Evolutionary conservation across 2,329 filamentous ascomycete species (phyloP).

Genomic region (Thielaviopsis punctulata): DNA sequence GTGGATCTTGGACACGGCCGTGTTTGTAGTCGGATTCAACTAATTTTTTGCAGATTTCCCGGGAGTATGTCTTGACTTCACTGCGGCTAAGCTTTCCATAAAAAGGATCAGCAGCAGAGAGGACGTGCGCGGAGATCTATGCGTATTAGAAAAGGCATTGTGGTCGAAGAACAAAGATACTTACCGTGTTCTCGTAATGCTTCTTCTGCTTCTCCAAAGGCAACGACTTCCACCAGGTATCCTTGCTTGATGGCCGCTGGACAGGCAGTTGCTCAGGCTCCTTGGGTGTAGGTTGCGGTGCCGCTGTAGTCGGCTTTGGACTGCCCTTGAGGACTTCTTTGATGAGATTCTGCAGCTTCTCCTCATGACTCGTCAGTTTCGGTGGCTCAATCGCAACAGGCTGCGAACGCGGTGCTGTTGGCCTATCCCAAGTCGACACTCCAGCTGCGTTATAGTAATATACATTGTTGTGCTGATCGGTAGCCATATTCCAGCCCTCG

Average conservation of each 20-base stretch:
- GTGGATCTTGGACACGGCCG: slow-evolving; percentile 68
- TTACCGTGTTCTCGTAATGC: slow-evolving; percentile 82
- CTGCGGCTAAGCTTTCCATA: slow-evolving; percentile 75
- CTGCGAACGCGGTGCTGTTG: slow-evolving; percentile 36
- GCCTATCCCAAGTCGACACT: slow-evolving; percentile 65
- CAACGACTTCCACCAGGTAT: slow-evolving; percentile 39
- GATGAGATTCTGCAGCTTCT: slow-evolving; percentile 68
- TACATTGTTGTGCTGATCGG: slow-evolving; percentile 49
- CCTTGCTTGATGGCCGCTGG: slow-evolving; percentile 47
- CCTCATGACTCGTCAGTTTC: slow-evolving; percentile 44
- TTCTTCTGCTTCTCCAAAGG: slow-evolving; percentile 81
- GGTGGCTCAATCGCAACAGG: slow-evolving; percentile 35
- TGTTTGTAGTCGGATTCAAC: slow-evolving; percentile 87
- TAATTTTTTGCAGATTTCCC: slow-evolving; percentile 68
- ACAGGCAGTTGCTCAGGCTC: slow-evolving; percentile 46
- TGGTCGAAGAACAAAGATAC: slow-evolving; percentile 20
- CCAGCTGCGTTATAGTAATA: slow-evolving; percentile 79
- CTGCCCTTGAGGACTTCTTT: slow-evolving; percentile 63
- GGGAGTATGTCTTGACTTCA: slow-evolving; percentile 43
- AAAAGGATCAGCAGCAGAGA: slow-evolving; percentile 73
- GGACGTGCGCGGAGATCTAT: slow-evolving; percentile 70
- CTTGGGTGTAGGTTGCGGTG: slow-evolving; percentile 31
- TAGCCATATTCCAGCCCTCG: slow-evolving; percentile 69
- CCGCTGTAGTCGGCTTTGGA: slow-evolving; percentile 18
- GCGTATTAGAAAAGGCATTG: neutral